These are phyloP conservation scores for Colletotrichum spinosum DNA, from an alignment of 2,329 filamentous ascomycete species.

Conservation along the genomic window DNA sequence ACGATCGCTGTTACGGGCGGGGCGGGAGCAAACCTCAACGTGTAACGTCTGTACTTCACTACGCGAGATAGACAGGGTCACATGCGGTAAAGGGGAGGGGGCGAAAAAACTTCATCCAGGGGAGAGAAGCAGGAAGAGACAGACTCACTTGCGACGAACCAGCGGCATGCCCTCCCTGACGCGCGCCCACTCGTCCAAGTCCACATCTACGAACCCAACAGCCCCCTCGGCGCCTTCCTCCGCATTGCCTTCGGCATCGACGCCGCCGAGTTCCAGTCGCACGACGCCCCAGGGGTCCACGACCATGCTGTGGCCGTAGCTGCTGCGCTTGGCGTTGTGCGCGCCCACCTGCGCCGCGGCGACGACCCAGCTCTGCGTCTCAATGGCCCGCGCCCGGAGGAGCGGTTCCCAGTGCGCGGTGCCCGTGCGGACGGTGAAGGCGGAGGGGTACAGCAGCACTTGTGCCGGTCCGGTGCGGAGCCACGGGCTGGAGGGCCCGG, in stretches of 20 bases:
- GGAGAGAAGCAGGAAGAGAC: not conserved
- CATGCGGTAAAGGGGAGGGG: not conserved
- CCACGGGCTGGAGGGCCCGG: conserved; percentile 45
- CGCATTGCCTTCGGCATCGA: conserved; percentile 52
- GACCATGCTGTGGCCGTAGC: conserved; percentile 88
- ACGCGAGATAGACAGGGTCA: conserved; percentile 19
- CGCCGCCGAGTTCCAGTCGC: conserved; percentile 71
- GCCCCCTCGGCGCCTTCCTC: conserved; percentile 57
- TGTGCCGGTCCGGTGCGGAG: conserved; percentile 65
- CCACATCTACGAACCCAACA: conserved; percentile 67
- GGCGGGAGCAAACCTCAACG: not conserved
- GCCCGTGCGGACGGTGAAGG: conserved; percentile 90
- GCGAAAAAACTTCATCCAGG: no score
- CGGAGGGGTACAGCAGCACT: conserved; percentile 86
- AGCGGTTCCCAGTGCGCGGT: conserved; percentile 87
- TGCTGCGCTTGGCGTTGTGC: conserved; percentile 80
- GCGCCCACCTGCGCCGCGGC: conserved; percentile 85
- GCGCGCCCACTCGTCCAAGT: conserved; percentile 58
- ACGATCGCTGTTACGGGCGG: conserved; percentile 2
- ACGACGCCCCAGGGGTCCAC: conserved; percentile 89
- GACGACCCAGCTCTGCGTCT: conserved; percentile 88
- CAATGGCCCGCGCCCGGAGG: conserved; percentile 84
- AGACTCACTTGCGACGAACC: conserved; percentile 58
- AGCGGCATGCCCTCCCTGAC: conserved; percentile 66
- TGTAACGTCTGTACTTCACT: no score